Evolutionary conservation across 495 filamentous ascomycete species (phyloP), one percentile per base, ranked within the genome.

Genomic region (Tuber melanosporum): DNA sequence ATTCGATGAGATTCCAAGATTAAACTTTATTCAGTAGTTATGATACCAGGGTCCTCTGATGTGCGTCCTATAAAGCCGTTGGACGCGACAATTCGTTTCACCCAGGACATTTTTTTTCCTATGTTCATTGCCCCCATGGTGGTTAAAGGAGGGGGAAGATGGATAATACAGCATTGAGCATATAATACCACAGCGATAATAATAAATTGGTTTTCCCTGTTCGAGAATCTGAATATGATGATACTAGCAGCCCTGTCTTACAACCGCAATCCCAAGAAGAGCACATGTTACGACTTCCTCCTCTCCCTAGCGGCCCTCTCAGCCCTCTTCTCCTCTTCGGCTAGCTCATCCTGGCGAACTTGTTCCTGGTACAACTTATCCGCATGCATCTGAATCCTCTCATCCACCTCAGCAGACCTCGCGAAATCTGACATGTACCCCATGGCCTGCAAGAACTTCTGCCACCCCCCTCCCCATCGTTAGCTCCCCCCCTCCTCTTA

Each of bases 361-460:
- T 84, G 84, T 45, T 81, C 78, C 42, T 78, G 77, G 73, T 84
- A 85, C 74, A 85, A 69, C 57, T 74, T 77, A 71, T 80, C 82
- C 4, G 78, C 78, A 57, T 83, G 93, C 92, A 99, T 92, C 85
- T 99, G 95, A 77, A 99, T 97, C 74, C 89, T 86, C 86, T 98
- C 95, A 79, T 97, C 92, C 72, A 91, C 88, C 70, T 91, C 91
- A 8, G 86, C 79, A 49, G 89, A 86, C n/a, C 90, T 88, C 20
- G 91, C 86, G 77, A 88, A 87, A 52, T 87, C 87, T 0, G 89
- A 88, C 78, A 96, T 87, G 84, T 97, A 99, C n/a, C 95, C 95
- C 44, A 99, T 85, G 15, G 94, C 93, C 84, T 94, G 93, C 52
- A 99, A 85, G 78, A 98, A 93, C 85, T 93, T 91, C 89, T 94